phyloP scores from a whole-genome alignment of 257 asterid genomes.

The Buddleja alternifolia region DNA sequence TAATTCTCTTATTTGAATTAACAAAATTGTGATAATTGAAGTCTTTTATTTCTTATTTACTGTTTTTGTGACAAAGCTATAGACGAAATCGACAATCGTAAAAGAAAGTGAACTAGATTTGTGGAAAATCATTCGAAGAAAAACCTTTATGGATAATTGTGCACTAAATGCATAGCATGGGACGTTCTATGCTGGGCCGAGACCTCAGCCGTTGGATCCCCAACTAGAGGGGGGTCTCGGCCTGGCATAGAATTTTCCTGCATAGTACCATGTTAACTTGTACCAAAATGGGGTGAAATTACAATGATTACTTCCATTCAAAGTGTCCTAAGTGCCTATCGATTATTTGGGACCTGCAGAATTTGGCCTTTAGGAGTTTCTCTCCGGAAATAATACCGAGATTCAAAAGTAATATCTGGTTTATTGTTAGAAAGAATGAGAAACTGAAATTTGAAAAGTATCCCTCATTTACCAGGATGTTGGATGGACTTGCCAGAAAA shows the following conservation, averaged over 20 bases:
- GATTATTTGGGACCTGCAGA: not conserved
- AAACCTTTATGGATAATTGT: constrained; percentile 1
- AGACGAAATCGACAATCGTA: too few relatives aligned
- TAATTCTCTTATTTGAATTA: not conserved
- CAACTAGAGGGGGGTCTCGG: too few relatives aligned
- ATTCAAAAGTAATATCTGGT: not conserved
- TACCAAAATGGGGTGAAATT: too few relatives aligned
- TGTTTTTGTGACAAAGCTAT: not conserved
- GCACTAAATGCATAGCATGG: not conserved
- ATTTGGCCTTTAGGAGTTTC: not conserved
- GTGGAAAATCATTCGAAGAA: not conserved
- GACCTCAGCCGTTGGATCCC: too few relatives aligned
- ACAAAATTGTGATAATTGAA: not conserved
- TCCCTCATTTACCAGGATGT: too few relatives aligned
- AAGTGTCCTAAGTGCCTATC: not conserved
- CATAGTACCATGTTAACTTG: too few relatives aligned
- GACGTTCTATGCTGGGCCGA: too few relatives aligned
- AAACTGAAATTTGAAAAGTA: not conserved
- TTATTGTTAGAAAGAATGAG: not conserved
- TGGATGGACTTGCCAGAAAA: too few relatives aligned
- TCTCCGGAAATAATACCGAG: not conserved
- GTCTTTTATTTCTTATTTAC: not conserved
- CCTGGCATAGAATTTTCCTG: too few relatives aligned
- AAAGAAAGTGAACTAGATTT: constrained; percentile 11
- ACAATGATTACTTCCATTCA: not conserved